Base-by-base conservation (phyloP, 1,284 basidiomycete species). In the Xerocomus minutiporus region DNA sequence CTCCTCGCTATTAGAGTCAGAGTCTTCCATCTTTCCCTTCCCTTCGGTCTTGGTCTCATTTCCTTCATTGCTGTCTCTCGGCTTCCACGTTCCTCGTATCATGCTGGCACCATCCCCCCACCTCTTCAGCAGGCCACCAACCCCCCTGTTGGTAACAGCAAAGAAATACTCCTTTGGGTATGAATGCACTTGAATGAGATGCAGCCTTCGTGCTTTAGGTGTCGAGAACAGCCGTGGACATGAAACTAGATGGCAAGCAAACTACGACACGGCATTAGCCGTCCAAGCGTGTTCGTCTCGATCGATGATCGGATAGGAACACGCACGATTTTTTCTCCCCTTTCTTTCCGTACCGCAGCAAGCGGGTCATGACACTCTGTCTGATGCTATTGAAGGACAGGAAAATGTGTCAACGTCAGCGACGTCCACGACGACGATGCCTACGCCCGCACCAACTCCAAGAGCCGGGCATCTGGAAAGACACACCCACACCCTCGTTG, bases 81-180 rank as follows among this genome's bases (percentile, higher is more conserved):
- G 63, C 57, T 81, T 87, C 88, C 88, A 91, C 48, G 80, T 73
- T 28, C 78, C 79, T 26, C 88, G 74, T 50, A 91, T 74, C 71
- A 91, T 73, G 62, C 86, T 90, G 8, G 80, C 88, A 9, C 88
- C 88, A 57, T 88, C 86, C 9, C 88, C 88, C 86, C 87, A 91
- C 61, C 73, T 80, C 64, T 80, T 79, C 54, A 91, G 66, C 20
- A 91, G 71, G 1, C 83, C 86, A 8, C 88, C 88, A 8, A 94
- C 82, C 23, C 92, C 92, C 67, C 90, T 91, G 68, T 93, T 91
- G 8, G 89, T 92, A 41, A 95, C 85, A 23, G 84, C 81, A 67
- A 94, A 95, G 70, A 91, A 94, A 70, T 86, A 95, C 60, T 92
- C 80, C 66, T 87, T 86, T 1, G 93, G 93, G 63, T 88, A 96